Base-by-base conservation (phyloP, 192 early-diverging fungal species). In the Rhizophlyctis rosea region DNA sequence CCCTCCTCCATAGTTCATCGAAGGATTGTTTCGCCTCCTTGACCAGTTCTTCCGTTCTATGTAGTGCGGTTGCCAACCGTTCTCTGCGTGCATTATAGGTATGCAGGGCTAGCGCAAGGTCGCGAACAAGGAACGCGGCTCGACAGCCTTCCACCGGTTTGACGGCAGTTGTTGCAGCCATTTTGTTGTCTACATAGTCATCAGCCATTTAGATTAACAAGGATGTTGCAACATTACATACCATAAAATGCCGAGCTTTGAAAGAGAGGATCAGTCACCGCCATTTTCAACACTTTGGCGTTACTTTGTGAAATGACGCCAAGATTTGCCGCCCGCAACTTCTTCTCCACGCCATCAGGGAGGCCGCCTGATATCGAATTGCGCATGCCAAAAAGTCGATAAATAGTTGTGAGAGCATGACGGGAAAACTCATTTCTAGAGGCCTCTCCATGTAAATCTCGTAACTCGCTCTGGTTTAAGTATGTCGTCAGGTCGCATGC, bases 141-240 rank as follows among this genome's bases (percentile, higher is more conserved):
- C 50, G 27, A 28, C 48, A 55, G 18, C 53, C 61, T 16, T 32
- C 14, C 11, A 57, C 25, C 9, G 61, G 61, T 24, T 13, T 34
- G 16, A 63, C 35, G 27, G 61, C 61, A 7, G 51, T 63, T 13
- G 51, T 33, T 4, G 52, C n/a, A 25, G 32, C 61, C 1, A 33
- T 29, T n/a, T 56, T 63, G 11, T 18, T 29, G 32, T 63, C 52
- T 60, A 29, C n/a, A 16, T 7, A 28, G 11, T 53, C n/a, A 7
- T 7, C 51, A 24, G 56, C 25, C 39, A 13, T 18, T 13, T 44
- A 18, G 39, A 18, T 44, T 7, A 44, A 44, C 9, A 7, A 18
- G 39, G 7, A 44, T 7, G 39, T 7, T 44, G 18, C 39, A 7
- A 7, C 18, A 44, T 13, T 44, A 44, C 39, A 44, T 52, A 52